Evolutionary conservation across 306 rosid species (phyloP), one percentile per base, ranked within the genome.

Genomic region (Alnus rubra): DNA sequence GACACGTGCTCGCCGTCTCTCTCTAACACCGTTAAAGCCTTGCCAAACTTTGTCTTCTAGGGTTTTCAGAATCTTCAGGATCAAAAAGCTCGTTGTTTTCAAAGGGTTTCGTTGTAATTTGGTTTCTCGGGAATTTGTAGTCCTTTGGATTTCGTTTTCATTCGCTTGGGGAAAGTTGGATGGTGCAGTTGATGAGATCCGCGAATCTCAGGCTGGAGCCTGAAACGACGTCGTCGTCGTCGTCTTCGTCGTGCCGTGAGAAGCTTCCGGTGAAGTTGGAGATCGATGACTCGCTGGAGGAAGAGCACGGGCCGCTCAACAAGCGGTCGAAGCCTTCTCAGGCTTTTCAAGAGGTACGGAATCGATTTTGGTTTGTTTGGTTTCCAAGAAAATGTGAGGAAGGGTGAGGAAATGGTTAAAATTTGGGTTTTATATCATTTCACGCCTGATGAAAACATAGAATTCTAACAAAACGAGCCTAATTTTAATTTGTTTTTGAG

Each of bases 101-200:
- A 11, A 55, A 13, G 68, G 76, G 75, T 78, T 74, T 52, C 69
- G 39, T 33, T 68, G 23, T 54, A 35, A 9, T 68, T 42, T 51
- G 12, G 33, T 7, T 16, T 69, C 55, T 54, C 65, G 58, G 80
- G 65, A 54, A 8, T 45, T 77, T 19, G 16, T 35, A n/a, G 76
- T 37, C 53, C 4, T 56, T 68, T 69, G 8, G 39, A 19, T 23
- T 48, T 53, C 16, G 19, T 28, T 63, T 7, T 37, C 23, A 15
- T 31, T 59, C 53, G 51, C 1, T 59, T 39, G 31, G 2, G 18
- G 55, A 47, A 67, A 13, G 51, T 37, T 79, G 69, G 69, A 88
- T 89, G 93, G 91, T 92, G 68, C 92, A 87, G 78, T 76, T 82
- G 78, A 92, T 88, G 97, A 89, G 77, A 80, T 89, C 90, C 2